Percentiles rank a stretch among this genome's conserved stretches.
Conservation (phyloP, 2,329 filamentous ascomycete species). For the Epichloe gansuensis region DNA sequence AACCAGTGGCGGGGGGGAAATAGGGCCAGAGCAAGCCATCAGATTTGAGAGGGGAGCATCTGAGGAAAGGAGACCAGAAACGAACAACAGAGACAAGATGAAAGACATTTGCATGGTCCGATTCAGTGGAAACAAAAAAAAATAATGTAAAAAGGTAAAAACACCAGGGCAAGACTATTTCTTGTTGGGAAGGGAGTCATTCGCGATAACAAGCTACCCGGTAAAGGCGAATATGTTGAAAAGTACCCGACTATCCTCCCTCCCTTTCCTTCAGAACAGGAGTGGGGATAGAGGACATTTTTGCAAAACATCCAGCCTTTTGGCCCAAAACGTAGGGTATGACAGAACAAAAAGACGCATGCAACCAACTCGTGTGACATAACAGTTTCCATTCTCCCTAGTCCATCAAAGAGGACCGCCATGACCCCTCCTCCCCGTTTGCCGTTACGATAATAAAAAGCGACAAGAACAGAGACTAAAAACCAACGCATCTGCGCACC, state of each 20-base stretch:
- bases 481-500: conserved; percentile 22
- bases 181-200: conserved; percentile 1
- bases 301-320: conserved; percentile 1
- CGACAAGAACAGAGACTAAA: conserved; percentile 13
- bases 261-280: neutral
- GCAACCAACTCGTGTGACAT: conserved; percentile 5
- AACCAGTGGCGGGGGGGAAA: too few relatives aligned
- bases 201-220: conserved; percentile 1
- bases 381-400: conserved; percentile 7
- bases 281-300: neutral
- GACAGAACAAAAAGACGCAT: conserved; percentile 5
- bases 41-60: too few relatives aligned
- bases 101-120: conserved; percentile 7
- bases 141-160: neutral
- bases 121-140: conserved; percentile 7
- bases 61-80: neutral
- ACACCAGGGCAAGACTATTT: neutral
- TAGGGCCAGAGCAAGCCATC: too few relatives aligned
- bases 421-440: conserved; percentile 18
- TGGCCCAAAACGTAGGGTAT: conserved; percentile 4
- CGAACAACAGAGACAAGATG: neutral
- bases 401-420: conserved; percentile 7
- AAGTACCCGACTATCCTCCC: neutral
- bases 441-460: conserved; percentile 11
- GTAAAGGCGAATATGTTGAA: neutral